These are phyloP conservation scores for Trametes maxima DNA, from an alignment of 768 basidiomycete species.

Conservation along the genomic window DNA sequence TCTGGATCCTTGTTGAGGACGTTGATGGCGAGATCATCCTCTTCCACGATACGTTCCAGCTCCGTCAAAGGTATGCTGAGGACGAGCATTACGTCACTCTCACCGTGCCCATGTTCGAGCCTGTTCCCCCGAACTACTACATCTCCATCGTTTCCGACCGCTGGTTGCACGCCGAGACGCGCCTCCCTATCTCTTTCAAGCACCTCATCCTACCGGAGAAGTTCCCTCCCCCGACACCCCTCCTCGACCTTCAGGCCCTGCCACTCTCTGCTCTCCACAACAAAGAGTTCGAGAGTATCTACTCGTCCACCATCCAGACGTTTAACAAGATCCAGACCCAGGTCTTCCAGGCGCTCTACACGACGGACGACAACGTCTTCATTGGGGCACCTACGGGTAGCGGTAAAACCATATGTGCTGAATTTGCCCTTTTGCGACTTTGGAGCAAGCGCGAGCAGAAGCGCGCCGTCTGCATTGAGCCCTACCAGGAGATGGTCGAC, in stretches of 20 bases:
- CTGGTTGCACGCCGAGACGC: conserved; percentile 95
- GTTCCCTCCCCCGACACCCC: conserved; percentile 89
- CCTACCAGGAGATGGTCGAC: conserved; percentile 98
- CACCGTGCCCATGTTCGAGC: conserved; percentile 96
- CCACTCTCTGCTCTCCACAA: conserved; percentile 93
- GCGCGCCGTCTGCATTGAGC: conserved; percentile 93
- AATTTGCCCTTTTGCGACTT: conserved; percentile 91
- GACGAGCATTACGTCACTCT: conserved; percentile 94
- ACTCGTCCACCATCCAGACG: conserved; percentile 73
- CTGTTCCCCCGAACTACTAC: conserved; percentile 97
- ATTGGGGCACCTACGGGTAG: conserved; percentile 96
- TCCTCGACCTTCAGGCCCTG: conserved; percentile 90
- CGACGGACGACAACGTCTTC: conserved; percentile 94
- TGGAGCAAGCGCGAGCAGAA: conserved; percentile 87
- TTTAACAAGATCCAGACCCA: conserved; percentile 99
- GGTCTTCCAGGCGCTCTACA: conserved; percentile 97
- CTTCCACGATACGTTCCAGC: conserved; percentile 91
- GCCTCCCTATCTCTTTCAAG: conserved; percentile 95
- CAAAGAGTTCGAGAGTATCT: conserved; percentile 88
- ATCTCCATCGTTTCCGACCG: conserved; percentile 93
- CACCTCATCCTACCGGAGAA: conserved; percentile 97
- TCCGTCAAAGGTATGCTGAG: conserved; percentile 89
- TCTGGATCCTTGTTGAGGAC: conserved; percentile 94
- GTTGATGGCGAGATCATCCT: conserved; percentile 97
- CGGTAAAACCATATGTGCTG: conserved; percentile 97